A percentile compares a stretch with the other conserved stretches of the same genome.
Evolutionary conservation across 192 early-diverging fungal genomes (phyloP).

Genomic region (Mortierella hygrophila): DNA sequence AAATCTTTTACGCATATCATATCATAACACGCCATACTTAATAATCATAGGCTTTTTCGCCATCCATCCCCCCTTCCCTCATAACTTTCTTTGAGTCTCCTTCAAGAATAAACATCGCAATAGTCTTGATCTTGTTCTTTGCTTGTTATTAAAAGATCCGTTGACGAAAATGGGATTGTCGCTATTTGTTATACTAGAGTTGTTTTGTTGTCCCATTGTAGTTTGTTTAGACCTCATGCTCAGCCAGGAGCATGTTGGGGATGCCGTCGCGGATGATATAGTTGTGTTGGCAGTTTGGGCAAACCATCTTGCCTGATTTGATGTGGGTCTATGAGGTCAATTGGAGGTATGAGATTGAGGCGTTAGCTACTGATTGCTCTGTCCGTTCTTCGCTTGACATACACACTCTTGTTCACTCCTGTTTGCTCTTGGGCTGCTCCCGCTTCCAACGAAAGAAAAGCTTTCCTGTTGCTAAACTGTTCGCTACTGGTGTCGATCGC

Average conservation of each 20-base stretch:
- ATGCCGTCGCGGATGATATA: conserved; percentile 95
- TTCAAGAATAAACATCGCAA: background rate
- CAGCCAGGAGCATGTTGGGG: conserved; percentile 91
- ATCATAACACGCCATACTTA: background rate
- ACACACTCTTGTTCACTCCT: too few relatives aligned
- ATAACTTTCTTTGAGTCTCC: background rate
- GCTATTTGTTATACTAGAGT: background rate
- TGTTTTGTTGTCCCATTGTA: background rate
- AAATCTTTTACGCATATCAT: conserved; percentile 4
- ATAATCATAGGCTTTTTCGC: background rate
- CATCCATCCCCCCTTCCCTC: background rate
- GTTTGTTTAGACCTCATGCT: conserved; percentile 76
- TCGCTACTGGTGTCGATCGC: too few relatives aligned
- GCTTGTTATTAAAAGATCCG: background rate
- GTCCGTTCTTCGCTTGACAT: too few relatives aligned
- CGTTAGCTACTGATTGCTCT: background rate
- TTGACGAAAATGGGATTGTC: background rate
- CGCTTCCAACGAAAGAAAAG: too few relatives aligned
- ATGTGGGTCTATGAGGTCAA: conserved; percentile 75
- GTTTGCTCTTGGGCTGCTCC: too few relatives aligned
- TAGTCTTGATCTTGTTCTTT: background rate
- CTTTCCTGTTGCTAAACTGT: too few relatives aligned
- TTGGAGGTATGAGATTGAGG: background rate
- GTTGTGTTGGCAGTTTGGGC: conserved; percentile 89
- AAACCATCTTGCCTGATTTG: conserved; percentile 91